Percentiles rank a stretch among this genome's conserved stretches.
Evolutionary conservation across 345 rosid species (phyloP).

Genomic region (Eucalyptus polyanthemos): DNA sequence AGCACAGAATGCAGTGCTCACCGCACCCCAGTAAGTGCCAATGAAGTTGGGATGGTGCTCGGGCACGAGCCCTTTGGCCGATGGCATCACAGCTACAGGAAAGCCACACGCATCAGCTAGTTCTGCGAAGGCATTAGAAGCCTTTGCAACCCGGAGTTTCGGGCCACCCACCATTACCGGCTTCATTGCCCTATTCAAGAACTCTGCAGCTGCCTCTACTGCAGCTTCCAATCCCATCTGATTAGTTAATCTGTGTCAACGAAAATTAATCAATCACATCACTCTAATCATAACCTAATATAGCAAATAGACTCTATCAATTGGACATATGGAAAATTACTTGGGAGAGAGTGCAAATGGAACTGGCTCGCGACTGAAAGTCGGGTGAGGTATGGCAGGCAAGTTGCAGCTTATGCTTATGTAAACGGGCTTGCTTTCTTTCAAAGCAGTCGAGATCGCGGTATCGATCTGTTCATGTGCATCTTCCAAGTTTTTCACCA

Average conservation of each 20-base stretch:
- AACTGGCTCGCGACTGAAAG: slow-evolving; percentile 50
- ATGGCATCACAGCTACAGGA: slow-evolving; percentile 63
- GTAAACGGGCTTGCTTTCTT: slow-evolving; percentile 85
- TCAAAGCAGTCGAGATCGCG: slow-evolving; percentile 58
- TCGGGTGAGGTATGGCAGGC: slow-evolving; percentile 52
- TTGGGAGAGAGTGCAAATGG: slow-evolving; percentile 52
- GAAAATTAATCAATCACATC: neutral
- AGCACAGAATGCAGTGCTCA: slow-evolving; percentile 64
- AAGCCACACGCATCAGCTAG: slow-evolving; percentile 58
- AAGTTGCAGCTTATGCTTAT: slow-evolving; percentile 63
- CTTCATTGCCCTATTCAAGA: slow-evolving; percentile 65
- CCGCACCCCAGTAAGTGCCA: slow-evolving; percentile 82
- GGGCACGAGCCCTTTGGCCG: slow-evolving; percentile 63
- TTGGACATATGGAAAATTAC: slow-evolving; percentile 2
- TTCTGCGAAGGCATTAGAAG: slow-evolving; percentile 37
- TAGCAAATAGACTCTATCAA: neutral
- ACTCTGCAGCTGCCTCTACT: slow-evolving; percentile 61
- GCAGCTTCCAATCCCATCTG: slow-evolving; percentile 57
- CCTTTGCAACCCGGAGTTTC: slow-evolving; percentile 48
- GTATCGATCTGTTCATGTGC: slow-evolving; percentile 66
- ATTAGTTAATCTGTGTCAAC: slow-evolving; percentile 32
- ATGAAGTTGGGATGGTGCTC: slow-evolving; percentile 69
- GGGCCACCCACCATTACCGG: slow-evolving; percentile 73
- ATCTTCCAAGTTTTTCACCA: slow-evolving; percentile 74
- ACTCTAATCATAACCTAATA: neutral